phyloP scores from a whole-genome alignment of 116 monocot species.

The Trichopus zeylanicus region DNA sequence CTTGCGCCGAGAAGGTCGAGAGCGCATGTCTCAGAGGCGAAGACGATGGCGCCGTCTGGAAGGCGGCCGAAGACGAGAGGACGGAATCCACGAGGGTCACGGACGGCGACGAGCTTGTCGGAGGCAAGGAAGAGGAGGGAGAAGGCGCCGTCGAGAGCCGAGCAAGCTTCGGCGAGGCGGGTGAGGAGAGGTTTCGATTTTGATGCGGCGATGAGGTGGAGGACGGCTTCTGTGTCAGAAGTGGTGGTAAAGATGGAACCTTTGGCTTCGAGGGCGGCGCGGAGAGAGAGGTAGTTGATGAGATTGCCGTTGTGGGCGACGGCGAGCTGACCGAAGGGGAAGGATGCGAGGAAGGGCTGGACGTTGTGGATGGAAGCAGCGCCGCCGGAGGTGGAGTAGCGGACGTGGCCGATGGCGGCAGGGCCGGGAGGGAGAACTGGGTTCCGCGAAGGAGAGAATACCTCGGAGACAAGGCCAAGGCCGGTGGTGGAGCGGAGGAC shows the following conservation, averaged over 20 bases:
- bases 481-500: constrained; percentile 43
- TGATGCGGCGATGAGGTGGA: constrained; percentile 84
- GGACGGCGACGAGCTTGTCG: constrained; percentile 64
- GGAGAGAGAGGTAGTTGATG: constrained; percentile 62
- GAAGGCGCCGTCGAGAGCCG: constrained; percentile 62
- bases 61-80: constrained; percentile 73
- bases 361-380: constrained; percentile 57
- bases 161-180: constrained; percentile 68
- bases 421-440: constrained; percentile 48
- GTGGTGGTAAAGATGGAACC: constrained; percentile 83
- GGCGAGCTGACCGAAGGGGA: constrained; percentile 71
- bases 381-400: constrained; percentile 86
- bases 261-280: constrained; percentile 45
- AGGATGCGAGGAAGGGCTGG: constrained; percentile 83
- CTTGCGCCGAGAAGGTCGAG: constrained; percentile 69
- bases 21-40: constrained; percentile 87
- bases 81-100: constrained; percentile 80
- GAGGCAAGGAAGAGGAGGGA: constrained; percentile 68
- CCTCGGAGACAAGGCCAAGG: constrained; percentile 86
- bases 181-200: constrained; percentile 53
- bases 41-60: constrained; percentile 44
- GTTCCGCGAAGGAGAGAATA: constrained; percentile 26
- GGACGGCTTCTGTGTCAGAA: constrained; percentile 82
- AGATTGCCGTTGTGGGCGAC: constrained; percentile 86
- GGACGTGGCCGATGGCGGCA: too few species aligned